Conservation (phyloP, 768 basidiomycete genomes). For the Pleurotus tuber-regium region DNA sequence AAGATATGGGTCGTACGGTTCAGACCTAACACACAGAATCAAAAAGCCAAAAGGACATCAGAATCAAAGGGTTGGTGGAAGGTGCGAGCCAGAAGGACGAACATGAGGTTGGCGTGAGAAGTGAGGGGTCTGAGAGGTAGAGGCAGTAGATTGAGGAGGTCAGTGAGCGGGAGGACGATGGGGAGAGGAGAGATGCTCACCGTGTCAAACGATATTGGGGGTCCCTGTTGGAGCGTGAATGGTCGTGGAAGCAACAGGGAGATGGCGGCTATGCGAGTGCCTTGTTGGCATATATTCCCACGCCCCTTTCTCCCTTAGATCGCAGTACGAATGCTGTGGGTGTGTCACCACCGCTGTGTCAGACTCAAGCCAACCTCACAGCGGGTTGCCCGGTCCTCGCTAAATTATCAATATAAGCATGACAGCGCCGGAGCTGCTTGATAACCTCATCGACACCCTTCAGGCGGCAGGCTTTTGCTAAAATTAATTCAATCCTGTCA, state of each 20-base stretch:
- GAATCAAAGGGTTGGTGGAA: slow-evolving; percentile 3
- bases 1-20: slow-evolving; percentile 98
- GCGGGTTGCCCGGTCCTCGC: too few relatives aligned
- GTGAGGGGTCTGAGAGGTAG: slow-evolving; percentile 2
- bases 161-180: not conserved
- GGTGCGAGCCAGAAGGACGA: slow-evolving; percentile 20
- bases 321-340: too few relatives aligned
- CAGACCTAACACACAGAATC: slow-evolving; percentile 59
- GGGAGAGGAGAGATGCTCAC: slow-evolving; percentile 22
- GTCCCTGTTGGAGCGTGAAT: slow-evolving; percentile 5
- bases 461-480: too few relatives aligned
- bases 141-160: not conserved
- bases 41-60: slow-evolving; percentile 9
- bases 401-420: too few relatives aligned
- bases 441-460: too few relatives aligned
- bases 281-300: slow-evolving; percentile 9
- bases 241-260: slow-evolving; percentile 12
- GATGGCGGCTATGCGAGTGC: not conserved
- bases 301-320: slow-evolving; percentile 2
- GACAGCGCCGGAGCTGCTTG: too few relatives aligned
- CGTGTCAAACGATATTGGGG: slow-evolving; percentile 37
- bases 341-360: too few relatives aligned
- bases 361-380: too few relatives aligned
- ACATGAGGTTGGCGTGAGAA: slow-evolving; percentile 34
- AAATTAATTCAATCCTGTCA: too few relatives aligned